Base-by-base conservation (phyloP, 495 filamentous ascomycete species). In the Tetracladium setigerum region DNA sequence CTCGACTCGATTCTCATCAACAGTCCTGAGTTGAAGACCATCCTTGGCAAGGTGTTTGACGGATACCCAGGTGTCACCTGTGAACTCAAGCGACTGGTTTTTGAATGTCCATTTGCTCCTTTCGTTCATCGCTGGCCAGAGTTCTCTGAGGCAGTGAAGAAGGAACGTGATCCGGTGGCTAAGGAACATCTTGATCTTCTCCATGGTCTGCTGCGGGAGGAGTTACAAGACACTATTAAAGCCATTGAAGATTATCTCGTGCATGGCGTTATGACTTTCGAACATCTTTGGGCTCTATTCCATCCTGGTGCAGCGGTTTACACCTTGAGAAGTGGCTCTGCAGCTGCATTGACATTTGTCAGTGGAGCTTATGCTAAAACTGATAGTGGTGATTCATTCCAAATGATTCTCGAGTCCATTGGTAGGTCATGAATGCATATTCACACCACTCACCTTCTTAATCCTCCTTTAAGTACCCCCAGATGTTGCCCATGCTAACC, bases 251-350 rank as follows among this genome's bases (percentile, higher is more conserved):
- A 88, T 0, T 70, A 94, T 52, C 70, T 95, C 14, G 79, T 87
- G 44, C 79, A 83, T 41, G 84, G 85, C 24, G 84, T 83, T 43
- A 94, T 95, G 60, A 94, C 88, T 11, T 95, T 87, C 49, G 87
- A 94, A 44, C 74, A 91, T 9, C 61, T 92, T 7, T 94, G 89
- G 89, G 87, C 89, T 2, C 66, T 95, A 5, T 89, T 88, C 71
- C 90, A 94, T 53, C 89, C 89, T 6, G 89, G 90, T 55, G 84
- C 85, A 12, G 77, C 91, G 30, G 83, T 82, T 2, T 90, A 84
- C 57, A 82, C 85, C 0, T 75, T 76, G 4, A 88, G 85, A 1
- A 89, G 91, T 51, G 84, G 84, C 6, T 79, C 73, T 42, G 64
- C 47, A 27, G 44, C 30, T 13, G 32, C 73, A 73, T 27, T 67